Base-by-base conservation (phyloP, 2,329 filamentous ascomycete genomes). In the Exophiala oligosperma region DNA sequence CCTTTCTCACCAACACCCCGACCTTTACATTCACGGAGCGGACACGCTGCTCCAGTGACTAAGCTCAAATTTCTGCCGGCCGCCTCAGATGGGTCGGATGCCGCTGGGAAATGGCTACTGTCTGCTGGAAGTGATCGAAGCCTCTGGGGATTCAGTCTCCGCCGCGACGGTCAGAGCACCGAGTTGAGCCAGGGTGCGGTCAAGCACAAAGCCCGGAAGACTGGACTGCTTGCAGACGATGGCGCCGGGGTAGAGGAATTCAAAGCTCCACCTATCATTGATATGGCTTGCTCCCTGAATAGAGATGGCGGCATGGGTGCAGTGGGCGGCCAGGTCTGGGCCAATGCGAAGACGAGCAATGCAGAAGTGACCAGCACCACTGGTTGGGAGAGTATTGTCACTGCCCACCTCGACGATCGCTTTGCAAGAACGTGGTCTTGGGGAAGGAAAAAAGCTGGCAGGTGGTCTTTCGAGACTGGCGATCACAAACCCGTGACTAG, bases 361-460 rank as follows among this genome's bases (percentile, higher is more conserved):
- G 76, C 81, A 8, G 87, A 92, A 72, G 86, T 89, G 2, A 87
- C 91, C 65, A 79, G 86, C 49, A 86, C 86, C 78, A 96, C 92
- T 2, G 94, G 94, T 1, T 99, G 94, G 94, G 95, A 99, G 73
- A 97, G 93, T 70, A 87, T 99, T 5, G 85, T 99, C 1, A 99
- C 94, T 3, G 93, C 92, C 8, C 95, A 99, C 71, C 88, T 88
- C 69, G 85, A 88, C 52, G 93, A 97, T 69, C 83, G 86, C 46
- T 90, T 84, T 70, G 94, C 92, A 17, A 85, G 94, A 53, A 97
- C 94, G 1, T 99, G 94, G 94, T 97, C 97, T 75, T 97, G 94
- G 92, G 94, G 93, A 4, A 87, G 91, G 56, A 97, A 95, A 75
- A 87, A 89, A 67, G 92, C 94, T 49, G 94, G 94, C 9, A 83